Base-by-base conservation (phyloP, 305 asterid species). In the Salvia sclarea region DNA sequence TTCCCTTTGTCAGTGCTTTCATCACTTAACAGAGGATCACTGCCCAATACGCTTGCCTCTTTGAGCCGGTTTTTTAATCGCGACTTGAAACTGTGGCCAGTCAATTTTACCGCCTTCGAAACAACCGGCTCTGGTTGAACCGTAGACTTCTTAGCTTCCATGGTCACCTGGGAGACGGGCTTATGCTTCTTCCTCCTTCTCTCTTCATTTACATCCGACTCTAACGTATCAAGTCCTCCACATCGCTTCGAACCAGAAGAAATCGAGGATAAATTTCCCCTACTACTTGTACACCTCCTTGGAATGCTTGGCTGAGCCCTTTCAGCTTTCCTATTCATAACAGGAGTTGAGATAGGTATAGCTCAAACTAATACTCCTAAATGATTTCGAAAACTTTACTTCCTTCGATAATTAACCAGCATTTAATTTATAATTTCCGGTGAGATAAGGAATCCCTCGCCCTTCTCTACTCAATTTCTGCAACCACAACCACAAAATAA, bases 101-200 rank as follows among this genome's bases (percentile, higher is more conserved):
- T 67, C 77, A 69, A 21, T 68, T 25, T 68, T 77, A 73, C 78
- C 68, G 82, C 78, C 72, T 86, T 84, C 49, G 40, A 21, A 69
- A 68, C 69, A 76, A 52, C 54, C 44, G 85, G 70, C 53, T 73
- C 78, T 41, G 16, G 21, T 60, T 62, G 71, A 30, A 63, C 56
- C 58, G 50, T 71, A 73, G 76, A 70, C 50, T 74, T 72, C 55
- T 33, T 70, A 50, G 84, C 43, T 61, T 79, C 85, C 77, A 44
- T 17, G 0, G 74, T 66, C 70, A 38, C 65, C 67, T 75, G 65
- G 5, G 57, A 52, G 59, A 74, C 10, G 5, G 47, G 62, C 75
- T 66, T 80, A 70, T 59, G 68, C 55, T 53, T 72, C 58, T 14
- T 49, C 55, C 50, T 49, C 65, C 35, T 60, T 11, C 45, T 49